Base-by-base conservation (phyloP, 495 filamentous ascomycete species). In the Xylaria acuta region DNA sequence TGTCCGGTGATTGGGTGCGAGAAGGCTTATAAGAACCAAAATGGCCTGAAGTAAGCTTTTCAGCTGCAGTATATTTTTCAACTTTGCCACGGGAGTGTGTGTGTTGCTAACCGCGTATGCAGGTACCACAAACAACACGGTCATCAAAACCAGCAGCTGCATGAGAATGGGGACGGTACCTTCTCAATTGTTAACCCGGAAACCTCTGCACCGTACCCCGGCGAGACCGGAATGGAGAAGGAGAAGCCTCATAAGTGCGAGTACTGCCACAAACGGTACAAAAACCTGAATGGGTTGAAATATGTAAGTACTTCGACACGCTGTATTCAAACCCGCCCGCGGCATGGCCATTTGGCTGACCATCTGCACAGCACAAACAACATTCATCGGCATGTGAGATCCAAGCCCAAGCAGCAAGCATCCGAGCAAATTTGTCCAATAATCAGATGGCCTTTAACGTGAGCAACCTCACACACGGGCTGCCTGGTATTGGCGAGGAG, bases 11-110 rank as follows among this genome's bases (percentile, higher is more conserved):
- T 98, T 76, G 96, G 96, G 22, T 99, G 96, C 78, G 96, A 99
- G 80, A 99, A 99, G 85, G 96, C 96, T 18, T 99, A 99, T 82
- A 99, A 99, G 87, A 99, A 99, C 80, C 96, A 98, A 77, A 99
- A 99, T 76, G 96, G 96, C 41, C 85, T 99, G 41, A 98, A 98
- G 87, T 97, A 92, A 74, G 86, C 83, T 53, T 51, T 62, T 11
- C 30, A 63, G 62, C 51, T 60, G 7, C 30, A 67, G 67, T 47
- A 22, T 60, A 25, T 53, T 43, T 65, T 71, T 65, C 38, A 67
- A 43, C 72, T 27, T 63, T 67, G 34, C 32, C 18, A 73, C 53
- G 30, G 51, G 70, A 54, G 60, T 66, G 60, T 67, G 60, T 66
- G 60, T 67, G 47, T 79, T 69, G 70, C 83, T 88, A 82, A 80